These are phyloP conservation scores for Botrytis byssoidea DNA, from an alignment of 2,329 filamentous ascomycete genomes.

Conservation along the genomic window DNA sequence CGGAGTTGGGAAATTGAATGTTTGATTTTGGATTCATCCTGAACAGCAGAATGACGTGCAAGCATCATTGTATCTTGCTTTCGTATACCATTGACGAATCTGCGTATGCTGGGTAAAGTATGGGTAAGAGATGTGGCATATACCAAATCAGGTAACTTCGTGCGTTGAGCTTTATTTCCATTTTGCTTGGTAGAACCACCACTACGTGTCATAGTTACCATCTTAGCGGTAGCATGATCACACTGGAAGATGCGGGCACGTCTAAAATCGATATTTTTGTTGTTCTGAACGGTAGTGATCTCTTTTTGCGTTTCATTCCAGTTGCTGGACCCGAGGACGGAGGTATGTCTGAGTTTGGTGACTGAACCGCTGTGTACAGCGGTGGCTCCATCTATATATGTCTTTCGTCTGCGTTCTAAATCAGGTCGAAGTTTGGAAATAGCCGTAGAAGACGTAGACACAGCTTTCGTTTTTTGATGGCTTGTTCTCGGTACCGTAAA, in stretches of 20 bases:
- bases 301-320: neutral
- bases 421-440: neutral
- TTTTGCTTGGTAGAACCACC: neutral
- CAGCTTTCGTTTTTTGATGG: neutral
- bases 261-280: fast-evolving
- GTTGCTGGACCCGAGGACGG: neutral
- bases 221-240: neutral
- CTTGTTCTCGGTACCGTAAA: neutral
- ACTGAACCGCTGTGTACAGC: neutral
- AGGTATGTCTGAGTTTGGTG: neutral
- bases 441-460: neutral
- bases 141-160: neutral
- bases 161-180: neutral
- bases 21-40: neutral
- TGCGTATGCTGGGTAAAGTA: neutral
- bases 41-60: neutral
- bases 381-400: neutral
- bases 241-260: neutral
- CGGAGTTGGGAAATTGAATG: neutral
- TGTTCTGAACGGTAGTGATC: neutral
- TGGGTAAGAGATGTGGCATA: neutral
- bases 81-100: neutral
- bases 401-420: neutral
- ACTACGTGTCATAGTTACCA: too few relatives aligned
- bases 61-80: neutral